Conservation (phyloP, 2,329 filamentous ascomycete species). For the Zalaria sp. region DNA sequence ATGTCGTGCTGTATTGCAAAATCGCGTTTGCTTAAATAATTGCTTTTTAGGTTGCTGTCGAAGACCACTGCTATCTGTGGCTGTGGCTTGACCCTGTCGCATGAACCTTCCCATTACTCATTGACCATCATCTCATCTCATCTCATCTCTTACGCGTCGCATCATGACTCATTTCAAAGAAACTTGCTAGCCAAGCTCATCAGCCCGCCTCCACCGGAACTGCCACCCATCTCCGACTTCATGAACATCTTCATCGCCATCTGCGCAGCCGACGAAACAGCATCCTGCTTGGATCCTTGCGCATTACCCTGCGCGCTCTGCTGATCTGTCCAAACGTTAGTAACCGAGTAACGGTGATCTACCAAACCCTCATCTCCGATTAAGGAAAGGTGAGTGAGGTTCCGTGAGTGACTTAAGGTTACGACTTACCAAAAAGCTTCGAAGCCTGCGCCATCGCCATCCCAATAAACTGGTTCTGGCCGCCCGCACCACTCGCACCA, state of each 20-base stretch:
- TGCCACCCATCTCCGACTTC: constrained; percentile 49
- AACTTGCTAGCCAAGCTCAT: constrained; percentile 50
- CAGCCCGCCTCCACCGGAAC: constrained; percentile 33
- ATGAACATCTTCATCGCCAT: constrained; percentile 85
- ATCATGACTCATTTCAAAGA: constrained; percentile 14
- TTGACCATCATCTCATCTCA: too few relatives aligned
- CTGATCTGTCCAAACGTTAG: constrained; percentile 25
- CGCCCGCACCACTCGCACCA: constrained; percentile 26
- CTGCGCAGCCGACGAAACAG: constrained; percentile 65
- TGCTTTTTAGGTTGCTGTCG: too few relatives aligned
- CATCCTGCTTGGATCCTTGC: constrained; percentile 61
- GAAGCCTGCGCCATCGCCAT: constrained; percentile 80
- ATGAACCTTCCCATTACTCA: too few relatives aligned
- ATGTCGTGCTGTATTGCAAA: too few relatives aligned
- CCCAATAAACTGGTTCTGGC: constrained; percentile 68
- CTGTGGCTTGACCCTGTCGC: too few relatives aligned
- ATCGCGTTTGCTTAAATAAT: too few relatives aligned
- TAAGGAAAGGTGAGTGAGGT: too few relatives aligned
- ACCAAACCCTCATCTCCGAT: neutral
- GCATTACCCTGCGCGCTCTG: constrained; percentile 41
- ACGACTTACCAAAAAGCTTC: constrained; percentile 47
- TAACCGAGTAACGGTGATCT: neutral
- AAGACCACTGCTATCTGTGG: too few relatives aligned
- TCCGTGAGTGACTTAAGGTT: neutral
- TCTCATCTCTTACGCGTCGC: too few relatives aligned